Evolutionary conservation across 148 eudicot genomes (phyloP), one percentile per base, ranked within the genome.

Genomic region (Diospyros lotus): DNA sequence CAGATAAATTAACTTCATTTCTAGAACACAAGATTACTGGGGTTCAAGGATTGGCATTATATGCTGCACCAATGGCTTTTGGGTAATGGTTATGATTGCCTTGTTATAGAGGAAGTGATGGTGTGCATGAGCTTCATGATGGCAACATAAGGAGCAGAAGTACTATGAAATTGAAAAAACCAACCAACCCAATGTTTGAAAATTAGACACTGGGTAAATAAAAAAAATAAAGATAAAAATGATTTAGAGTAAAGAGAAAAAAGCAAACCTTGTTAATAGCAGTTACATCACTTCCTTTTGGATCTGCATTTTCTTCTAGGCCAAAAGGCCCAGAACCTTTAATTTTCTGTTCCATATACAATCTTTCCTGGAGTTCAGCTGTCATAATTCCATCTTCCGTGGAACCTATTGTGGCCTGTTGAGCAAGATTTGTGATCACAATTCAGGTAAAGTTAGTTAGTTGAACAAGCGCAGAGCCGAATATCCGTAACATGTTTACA

Each of bases 351-450:
- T 84, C 74, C 43, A 74, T 53, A 71, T 74, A 87, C 79, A 94
- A 73, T 73, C 53, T 87, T 45, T 90, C 89, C 48, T 86, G 91
- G 66, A 92, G 92, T 79, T 89, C 93, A 6, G 79, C 71, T 38
- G 97, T 90, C 96, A 95, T 92, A 75, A 92, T 78, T 56, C 94
- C 96, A 80, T 89, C 92, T 80, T 92, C 93, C 9, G 69, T 85
- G 42, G 53, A 71, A 72, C 85, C 91, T 65, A 88, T 12, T 13
- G 97, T 65, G 41, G 97, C 85, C 98, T 95, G 78, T 77, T 79
- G 75, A 73, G 66, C 78, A 74, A 73, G 77, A 38, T 46, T 72
- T 61, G 55, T 46, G 59, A 72, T 13, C 1, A 45, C 4, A 10
- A 44, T 61, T 2, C 42, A 51, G 28, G 41, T 50, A n/a, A 43